Evolutionary conservation across 2,329 filamentous ascomycete genomes (phyloP), one percentile per base, ranked within the genome.

Genomic region (Chaetomium olivaceum): DNA sequence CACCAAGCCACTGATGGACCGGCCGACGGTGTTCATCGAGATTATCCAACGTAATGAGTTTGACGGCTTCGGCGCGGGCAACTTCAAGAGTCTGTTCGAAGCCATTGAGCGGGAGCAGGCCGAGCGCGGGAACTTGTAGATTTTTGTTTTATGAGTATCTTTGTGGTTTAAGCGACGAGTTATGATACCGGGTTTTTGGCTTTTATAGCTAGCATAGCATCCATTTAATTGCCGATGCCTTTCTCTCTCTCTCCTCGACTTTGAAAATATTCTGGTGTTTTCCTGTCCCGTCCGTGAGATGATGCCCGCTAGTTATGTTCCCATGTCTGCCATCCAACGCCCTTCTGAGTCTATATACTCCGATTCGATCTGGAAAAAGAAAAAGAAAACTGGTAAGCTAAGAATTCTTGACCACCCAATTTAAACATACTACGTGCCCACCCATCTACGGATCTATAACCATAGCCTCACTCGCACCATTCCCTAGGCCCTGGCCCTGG

Each of bases 1-100:
- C 77, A 92, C 89, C 36, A 92, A 92, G 87, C 94, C 94, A 69
- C 78, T 97, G 71, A 91, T 97, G 89, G 93, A 97, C 78, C 88
- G 94, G 14, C 94, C 94, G 27, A 97, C 94, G 3, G 93, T 97
- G 31, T 97, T 97, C 76, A 88, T 97, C 69, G 94, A 97, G 85
- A 96, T 97, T 73, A 97, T 97, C 73, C 93, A 97, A 82, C 83
- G 93, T 64, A 89, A 96, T 73, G 89, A 92, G 69, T 97, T 97
- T 77, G 89, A 91, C 36, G 94, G 94, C 0, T 97, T 97, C 72
- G 93, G 94, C 4, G 94, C 93, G 0, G 94, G 94, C 1, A 98
- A 97, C 78, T 97, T 97, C 81, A 97, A 93, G 86, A 93, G 90
- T 67, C 74, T 97, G 72, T 97, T 97, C 74, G 93, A 97, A 82